Evolutionary conservation across 805 yeast species (phyloP), one percentile per base, ranked within the genome.

Genomic region (Saccharomycopsis selenospora): DNA sequence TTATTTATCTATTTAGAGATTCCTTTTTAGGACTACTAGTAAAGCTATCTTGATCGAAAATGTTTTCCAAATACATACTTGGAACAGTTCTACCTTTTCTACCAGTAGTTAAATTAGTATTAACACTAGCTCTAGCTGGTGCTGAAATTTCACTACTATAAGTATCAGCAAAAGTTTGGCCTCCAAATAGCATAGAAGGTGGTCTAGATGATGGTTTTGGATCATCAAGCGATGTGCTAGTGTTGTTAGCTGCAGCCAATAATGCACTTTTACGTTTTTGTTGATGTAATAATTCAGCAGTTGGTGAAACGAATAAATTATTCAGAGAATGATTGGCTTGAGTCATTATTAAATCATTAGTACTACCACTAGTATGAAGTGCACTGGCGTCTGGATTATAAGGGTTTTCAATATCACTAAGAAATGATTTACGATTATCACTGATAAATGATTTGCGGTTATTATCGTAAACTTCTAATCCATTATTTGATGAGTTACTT

Each of bases 261-360:
- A 69, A 60, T 42, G 59, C 58, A 27, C 58, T 43, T 29, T 50
- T 61, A 40, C 69, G 63, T 10, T 33, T 33, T 56, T 66, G 69
- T 56, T 72, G 74, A 48, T 69, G 69, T 76, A 80, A 75, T 14
- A 81, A 82, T 57, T 84, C 88, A 14, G 80, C 81, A 1, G 95
- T 86, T 28, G 95, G 95, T 2, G 93, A 85, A 46, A 85, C 76
- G 63, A 82, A 86, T 75, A 82, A 71, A 36, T 36, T 43, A 18
- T 46, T 45, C 22, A 20, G 5, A 27, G 28, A 22, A 22, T 57
- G 13, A 53, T 47, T 49, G 42, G 47, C 48, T 6, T 52, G 55
- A 13, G 46, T 49, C 28, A 43, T 47, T 41, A 49, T 48, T 42
- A 43, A 44, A 30, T 46, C 47, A 23, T 57, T 57, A 52, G 52